phyloP scores from a whole-genome alignment of 345 rosid genomes.

The Carallia pectinifolia region DNA sequence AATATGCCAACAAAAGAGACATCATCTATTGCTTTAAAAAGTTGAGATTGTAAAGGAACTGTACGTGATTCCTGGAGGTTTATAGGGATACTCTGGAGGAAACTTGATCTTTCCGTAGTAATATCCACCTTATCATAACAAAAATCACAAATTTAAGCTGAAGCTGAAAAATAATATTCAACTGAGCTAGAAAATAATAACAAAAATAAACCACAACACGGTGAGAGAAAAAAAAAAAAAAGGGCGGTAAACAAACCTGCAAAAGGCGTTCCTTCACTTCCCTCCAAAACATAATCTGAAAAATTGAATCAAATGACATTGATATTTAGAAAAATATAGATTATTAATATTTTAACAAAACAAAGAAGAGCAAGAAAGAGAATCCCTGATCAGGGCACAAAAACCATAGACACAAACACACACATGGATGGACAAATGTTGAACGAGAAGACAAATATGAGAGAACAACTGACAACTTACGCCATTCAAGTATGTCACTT shows the following conservation, averaged over 20 bases:
- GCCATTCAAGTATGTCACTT: slow-evolving; percentile 94
- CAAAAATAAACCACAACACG: slow-evolving; percentile 18
- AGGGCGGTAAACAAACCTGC: slow-evolving; percentile 53
- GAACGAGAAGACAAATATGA: neutral
- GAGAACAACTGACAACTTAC: slow-evolving; percentile 48
- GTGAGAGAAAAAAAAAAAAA: neutral
- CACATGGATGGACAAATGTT: neutral
- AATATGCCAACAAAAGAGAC: neutral
- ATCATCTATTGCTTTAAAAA: neutral
- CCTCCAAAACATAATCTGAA: slow-evolving; percentile 93
- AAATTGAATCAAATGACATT: slow-evolving; percentile 19
- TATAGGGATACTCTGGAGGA: slow-evolving; percentile 93
- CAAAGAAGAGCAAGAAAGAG: neutral
- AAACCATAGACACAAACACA: neutral
- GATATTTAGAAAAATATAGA: slow-evolving; percentile 1
- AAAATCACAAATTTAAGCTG: neutral
- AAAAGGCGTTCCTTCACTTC: slow-evolving; percentile 95
- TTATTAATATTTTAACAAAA: neutral
- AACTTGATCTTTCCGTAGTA: slow-evolving; percentile 98
- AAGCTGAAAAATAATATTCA: slow-evolving; percentile 4
- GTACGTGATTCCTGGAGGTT: slow-evolving; percentile 99
- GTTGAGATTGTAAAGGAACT: slow-evolving; percentile 20
- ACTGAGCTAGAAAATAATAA: neutral
- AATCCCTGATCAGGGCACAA: no score
- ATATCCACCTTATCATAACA: slow-evolving; percentile 54